Evolutionary conservation across 495 filamentous ascomycete genomes (phyloP).

Genomic region (Hyaloscypha variabilis): DNA sequence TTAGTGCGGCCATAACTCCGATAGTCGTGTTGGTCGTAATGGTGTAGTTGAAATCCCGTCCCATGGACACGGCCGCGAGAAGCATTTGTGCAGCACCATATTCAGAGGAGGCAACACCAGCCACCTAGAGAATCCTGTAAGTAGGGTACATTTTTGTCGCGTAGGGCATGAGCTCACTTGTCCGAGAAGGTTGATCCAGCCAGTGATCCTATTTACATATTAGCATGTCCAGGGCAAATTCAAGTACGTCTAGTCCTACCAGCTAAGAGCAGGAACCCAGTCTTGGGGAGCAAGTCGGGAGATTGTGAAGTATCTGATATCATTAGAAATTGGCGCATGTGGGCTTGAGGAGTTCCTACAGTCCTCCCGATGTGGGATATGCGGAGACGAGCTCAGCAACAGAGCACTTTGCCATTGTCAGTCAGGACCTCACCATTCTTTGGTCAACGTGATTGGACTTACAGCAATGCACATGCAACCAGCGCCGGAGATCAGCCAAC

Average conservation of each 20-base stretch:
- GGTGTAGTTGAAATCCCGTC: constrained; percentile 53
- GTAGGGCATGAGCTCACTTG: constrained; percentile 35
- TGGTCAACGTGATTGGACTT: constrained; percentile 22
- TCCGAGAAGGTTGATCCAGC: constrained; percentile 71
- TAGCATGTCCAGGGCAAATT: not conserved
- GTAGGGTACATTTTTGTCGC: not conserved
- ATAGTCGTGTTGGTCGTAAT: constrained; percentile 56
- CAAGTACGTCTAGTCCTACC: constrained; percentile 11
- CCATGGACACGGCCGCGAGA: constrained; percentile 66
- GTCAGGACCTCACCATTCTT: not conserved
- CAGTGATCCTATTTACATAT: constrained; percentile 45
- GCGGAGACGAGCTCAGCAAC: constrained; percentile 61
- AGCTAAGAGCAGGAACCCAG: constrained; percentile 34
- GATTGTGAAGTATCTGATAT: constrained; percentile 33
- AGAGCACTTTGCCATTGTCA: constrained; percentile 35
- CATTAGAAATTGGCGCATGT: constrained; percentile 32
- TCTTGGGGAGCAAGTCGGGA: constrained; percentile 43
- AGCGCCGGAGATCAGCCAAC: constrained; percentile 63
- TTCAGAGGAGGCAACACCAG: constrained; percentile 66
- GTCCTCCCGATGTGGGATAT: constrained; percentile 58
- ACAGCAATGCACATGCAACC: constrained; percentile 66
- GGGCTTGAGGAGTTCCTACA: constrained; percentile 53
- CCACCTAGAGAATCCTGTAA: constrained; percentile 33
- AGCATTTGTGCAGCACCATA: constrained; percentile 71
- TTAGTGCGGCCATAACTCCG: constrained; percentile 63